Evolutionary conservation across 2,329 filamentous ascomycete genomes (phyloP).

Genomic region (Cercospora janseana): DNA sequence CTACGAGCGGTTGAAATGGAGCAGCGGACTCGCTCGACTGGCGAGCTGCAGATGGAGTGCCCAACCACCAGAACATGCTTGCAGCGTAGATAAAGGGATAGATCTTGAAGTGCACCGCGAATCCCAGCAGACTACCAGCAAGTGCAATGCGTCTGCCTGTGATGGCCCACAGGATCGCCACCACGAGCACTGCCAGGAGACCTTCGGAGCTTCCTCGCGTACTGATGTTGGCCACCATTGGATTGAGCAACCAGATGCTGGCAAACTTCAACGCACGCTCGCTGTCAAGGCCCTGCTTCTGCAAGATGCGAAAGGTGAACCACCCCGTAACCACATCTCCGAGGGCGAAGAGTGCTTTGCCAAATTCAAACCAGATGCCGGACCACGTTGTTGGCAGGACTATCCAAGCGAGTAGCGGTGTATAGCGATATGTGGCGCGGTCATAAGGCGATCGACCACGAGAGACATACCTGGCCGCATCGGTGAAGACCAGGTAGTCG

Average conservation of each 20-base stretch:
- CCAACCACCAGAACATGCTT: constrained; percentile 78
- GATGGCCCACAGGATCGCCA: constrained; percentile 79
- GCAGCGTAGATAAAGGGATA: constrained; percentile 96
- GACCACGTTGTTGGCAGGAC: constrained; percentile 73
- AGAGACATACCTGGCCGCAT: constrained; percentile 76
- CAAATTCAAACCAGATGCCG: constrained; percentile 70
- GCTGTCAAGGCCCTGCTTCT: constrained; percentile 45
- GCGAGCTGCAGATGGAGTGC: constrained; percentile 36
- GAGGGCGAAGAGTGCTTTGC: constrained; percentile 80
- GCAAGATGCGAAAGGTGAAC: constrained; percentile 62
- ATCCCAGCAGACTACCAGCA: constrained; percentile 72
- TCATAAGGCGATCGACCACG: constrained; percentile 73
- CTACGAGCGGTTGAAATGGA: constrained; percentile 22
- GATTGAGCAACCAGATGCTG: constrained; percentile 89
- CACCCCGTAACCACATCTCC: constrained; percentile 84
- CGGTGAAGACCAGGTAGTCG: constrained; percentile 97
- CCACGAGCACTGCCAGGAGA: constrained; percentile 78
- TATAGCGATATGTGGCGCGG: constrained; percentile 95
- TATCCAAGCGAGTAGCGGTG: constrained; percentile 87
- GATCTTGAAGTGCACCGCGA: constrained; percentile 95
- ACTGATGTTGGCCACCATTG: constrained; percentile 97
- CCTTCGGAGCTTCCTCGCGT: constrained; percentile 94
- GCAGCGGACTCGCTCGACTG: background rate
- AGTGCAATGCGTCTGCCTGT: constrained; percentile 60
- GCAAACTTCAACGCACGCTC: constrained; percentile 70